Percentiles rank a stretch among this genome's conserved stretches.
Conservation (phyloP, 352 stramenopile genomes). For the Globisporangium middletonii region DNA sequence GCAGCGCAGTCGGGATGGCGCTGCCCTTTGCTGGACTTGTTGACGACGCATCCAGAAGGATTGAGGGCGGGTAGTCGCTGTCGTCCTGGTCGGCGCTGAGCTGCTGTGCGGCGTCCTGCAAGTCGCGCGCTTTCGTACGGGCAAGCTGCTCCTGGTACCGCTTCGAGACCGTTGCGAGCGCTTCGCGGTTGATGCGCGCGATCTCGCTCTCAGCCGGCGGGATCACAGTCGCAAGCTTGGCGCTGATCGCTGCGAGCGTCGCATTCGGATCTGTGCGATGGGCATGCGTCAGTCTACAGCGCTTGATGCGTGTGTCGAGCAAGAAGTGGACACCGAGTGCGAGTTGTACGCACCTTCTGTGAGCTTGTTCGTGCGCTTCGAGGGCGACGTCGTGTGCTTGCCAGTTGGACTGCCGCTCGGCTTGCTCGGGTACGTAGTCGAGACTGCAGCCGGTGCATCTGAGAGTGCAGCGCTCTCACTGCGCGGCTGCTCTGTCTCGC, state of each 20-base stretch:
- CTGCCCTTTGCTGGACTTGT: conserved; percentile 17
- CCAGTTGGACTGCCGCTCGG: background rate
- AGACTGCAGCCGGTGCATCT: background rate
- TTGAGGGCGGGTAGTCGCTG: background rate
- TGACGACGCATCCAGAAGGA: background rate
- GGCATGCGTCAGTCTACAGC: background rate
- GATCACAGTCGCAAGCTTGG: conserved; percentile 39
- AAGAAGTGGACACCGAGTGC: background rate
- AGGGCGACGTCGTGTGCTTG: conserved; percentile 9
- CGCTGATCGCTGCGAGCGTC: conserved; percentile 58
- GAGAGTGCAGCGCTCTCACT: background rate
- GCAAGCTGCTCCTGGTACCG: conserved; percentile 10
- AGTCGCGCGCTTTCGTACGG: conserved; percentile 7
- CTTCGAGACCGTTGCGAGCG: conserved; percentile 17
- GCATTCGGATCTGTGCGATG: conserved; percentile 23
- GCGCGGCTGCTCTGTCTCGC: background rate
- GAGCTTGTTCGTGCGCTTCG: conserved; percentile 29
- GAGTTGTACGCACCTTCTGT: conserved; percentile 23
- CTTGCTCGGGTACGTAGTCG: background rate
- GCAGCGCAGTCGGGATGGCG: conserved; percentile 26
- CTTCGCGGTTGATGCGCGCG: conserved; percentile 55
- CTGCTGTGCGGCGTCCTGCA: background rate
- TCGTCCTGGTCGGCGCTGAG: conserved; percentile 1
- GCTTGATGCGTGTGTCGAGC: background rate
- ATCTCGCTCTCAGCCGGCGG: conserved; percentile 70